These are phyloP conservation scores for Penicillium cataractarum DNA, from an alignment of 495 filamentous ascomycete species.

Conservation along the genomic window DNA sequence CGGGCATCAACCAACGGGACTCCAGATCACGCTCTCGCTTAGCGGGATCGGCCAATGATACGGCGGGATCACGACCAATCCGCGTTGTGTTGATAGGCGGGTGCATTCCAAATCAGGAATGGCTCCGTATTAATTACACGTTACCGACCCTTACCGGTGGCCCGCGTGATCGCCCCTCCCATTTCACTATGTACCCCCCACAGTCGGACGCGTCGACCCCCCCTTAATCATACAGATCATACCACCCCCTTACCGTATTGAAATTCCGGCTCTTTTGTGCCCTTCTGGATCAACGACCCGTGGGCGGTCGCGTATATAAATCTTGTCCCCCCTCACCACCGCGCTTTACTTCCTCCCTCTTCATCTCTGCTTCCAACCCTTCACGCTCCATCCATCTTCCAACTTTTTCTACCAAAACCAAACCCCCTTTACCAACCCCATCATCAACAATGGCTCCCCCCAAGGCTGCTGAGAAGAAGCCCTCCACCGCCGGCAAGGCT, in stretches of 20 bases:
- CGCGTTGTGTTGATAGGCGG: constrained; percentile 35
- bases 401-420: constrained; percentile 20
- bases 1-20: constrained; percentile 30
- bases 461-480: constrained; percentile 95
- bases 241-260: constrained; percentile 48
- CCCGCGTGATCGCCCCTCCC: constrained; percentile 26
- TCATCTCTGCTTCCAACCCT: constrained; percentile 34
- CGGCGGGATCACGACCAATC: constrained; percentile 29
- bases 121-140: constrained; percentile 30
- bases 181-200: not conserved
- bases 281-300: constrained; percentile 49
- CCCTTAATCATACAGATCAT: constrained; percentile 57
- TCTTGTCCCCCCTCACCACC: constrained; percentile 47
- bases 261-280: constrained; percentile 52
- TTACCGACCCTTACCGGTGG: constrained; percentile 9
- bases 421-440: constrained; percentile 39
- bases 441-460: constrained; percentile 86
- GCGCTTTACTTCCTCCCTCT: constrained; percentile 47
- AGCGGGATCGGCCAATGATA: constrained; percentile 42
- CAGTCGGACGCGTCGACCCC: constrained; percentile 32
- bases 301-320: constrained; percentile 56
- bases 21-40: constrained; percentile 58
- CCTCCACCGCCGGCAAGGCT: constrained; percentile 94
- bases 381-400: constrained; percentile 32
- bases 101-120: constrained; percentile 35